A percentile compares a stretch with the other conserved stretches of the same genome.
Evolutionary conservation across 495 filamentous ascomycete species (phyloP).

Genomic region (Lasiosphaeria hispida): DNA sequence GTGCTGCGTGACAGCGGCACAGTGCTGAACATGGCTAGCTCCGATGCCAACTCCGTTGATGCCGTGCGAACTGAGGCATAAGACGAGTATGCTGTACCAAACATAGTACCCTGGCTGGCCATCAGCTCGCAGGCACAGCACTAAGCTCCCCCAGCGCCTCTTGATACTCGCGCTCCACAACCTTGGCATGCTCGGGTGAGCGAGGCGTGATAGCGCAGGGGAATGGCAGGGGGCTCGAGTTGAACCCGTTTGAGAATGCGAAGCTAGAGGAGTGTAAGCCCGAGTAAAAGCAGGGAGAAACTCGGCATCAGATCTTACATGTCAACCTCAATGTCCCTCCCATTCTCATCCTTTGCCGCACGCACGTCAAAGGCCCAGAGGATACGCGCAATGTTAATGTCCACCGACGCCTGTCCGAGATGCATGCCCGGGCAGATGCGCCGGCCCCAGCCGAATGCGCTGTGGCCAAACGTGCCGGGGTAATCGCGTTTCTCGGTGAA

Average conservation of each 20-base stretch:
- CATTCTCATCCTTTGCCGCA: slow-evolving; percentile 43
- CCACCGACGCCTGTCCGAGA: slow-evolving; percentile 48
- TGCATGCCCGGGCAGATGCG: slow-evolving; percentile 57
- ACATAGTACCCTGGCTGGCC: neutral
- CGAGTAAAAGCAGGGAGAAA: too few species aligned
- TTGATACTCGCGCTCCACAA: slow-evolving; percentile 32
- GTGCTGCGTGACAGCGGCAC: too few species aligned
- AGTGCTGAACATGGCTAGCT: too few species aligned
- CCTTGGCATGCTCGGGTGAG: slow-evolving; percentile 28
- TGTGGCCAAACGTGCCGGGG: slow-evolving; percentile 52
- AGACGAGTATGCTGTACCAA: too few species aligned
- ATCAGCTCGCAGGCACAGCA: neutral
- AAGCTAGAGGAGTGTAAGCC: slow-evolving; percentile 29
- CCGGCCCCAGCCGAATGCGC: slow-evolving; percentile 57
- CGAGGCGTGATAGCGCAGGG: slow-evolving; percentile 42
- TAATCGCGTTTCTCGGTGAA: slow-evolving; percentile 45
- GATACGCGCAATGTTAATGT: slow-evolving; percentile 52
- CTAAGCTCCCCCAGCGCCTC: slow-evolving; percentile 28
- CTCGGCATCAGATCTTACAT: slow-evolving; percentile 35
- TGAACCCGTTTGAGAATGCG: slow-evolving; percentile 52
- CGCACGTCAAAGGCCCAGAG: slow-evolving; percentile 52
- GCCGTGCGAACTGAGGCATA: too few species aligned
- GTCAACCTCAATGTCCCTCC: slow-evolving; percentile 48
- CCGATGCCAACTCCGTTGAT: too few species aligned
- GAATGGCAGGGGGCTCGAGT: slow-evolving; percentile 51